phyloP scores from a whole-genome alignment of 169 alveolate genomes.

The Plasmodium reichenowi region DNA sequence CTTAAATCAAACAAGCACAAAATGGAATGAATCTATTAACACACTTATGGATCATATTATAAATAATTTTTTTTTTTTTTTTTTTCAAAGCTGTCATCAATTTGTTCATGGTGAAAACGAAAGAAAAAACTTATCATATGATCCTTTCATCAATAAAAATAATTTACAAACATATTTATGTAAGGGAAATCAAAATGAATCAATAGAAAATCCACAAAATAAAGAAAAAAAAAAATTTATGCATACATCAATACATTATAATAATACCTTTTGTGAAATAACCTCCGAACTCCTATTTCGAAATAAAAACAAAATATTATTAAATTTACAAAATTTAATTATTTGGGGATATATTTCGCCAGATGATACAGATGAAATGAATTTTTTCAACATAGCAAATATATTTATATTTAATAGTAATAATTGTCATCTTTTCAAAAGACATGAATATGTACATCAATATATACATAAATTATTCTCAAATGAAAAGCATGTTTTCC shows the following conservation, averaged over 20 bases:
- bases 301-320: constrained; percentile 8
- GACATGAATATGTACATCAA: constrained; percentile 6
- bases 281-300: neutral
- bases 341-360: constrained; percentile 57
- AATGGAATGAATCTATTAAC: constrained; percentile 3
- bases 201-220: neutral
- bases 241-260: neutral
- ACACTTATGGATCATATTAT: constrained; percentile 1
- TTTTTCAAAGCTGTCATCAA: neutral
- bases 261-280: neutral
- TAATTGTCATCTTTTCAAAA: neutral
- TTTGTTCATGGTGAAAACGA: neutral
- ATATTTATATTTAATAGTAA: constrained; percentile 35
- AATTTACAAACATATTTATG: no score
- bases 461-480: constrained; percentile 30
- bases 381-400: constrained; percentile 51
- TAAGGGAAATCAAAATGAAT: no score
- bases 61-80: constrained; percentile 4
- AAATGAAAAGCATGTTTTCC: constrained; percentile 18
- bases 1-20: constrained; percentile 5
- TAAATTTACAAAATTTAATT: constrained; percentile 27
- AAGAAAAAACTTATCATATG: no score
- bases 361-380: constrained; percentile 53
- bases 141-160: no score
- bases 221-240: neutral